A percentile compares a stretch with the other conserved stretches of the same genome.
phyloP scores from a whole-genome alignment of 2,329 filamentous ascomycete genomes.

The Magnaporthiopsis poae region DNA sequence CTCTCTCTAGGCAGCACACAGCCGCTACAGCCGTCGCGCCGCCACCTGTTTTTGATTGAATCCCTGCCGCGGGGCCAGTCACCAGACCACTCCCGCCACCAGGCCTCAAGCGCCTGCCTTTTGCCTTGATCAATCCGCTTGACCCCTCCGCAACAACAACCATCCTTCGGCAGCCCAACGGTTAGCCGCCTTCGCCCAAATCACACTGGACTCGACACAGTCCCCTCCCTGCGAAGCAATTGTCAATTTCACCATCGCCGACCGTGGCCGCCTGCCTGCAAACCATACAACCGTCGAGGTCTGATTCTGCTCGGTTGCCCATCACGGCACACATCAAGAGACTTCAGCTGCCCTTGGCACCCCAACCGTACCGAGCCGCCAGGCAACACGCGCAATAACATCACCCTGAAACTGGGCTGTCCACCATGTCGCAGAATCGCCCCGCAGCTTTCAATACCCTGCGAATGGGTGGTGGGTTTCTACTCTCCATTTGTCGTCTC shows the following conservation, averaged over 20 bases:
- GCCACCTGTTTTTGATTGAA: not conserved
- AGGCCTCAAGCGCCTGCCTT: not conserved
- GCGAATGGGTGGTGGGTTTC: constrained; percentile 88
- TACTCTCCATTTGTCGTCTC: constrained; percentile 4
- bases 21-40: not conserved
- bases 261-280: not conserved
- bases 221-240: not conserved
- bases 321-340: constrained; percentile 6
- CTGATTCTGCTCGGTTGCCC: constrained; percentile 4
- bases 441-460: constrained; percentile 77
- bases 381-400: not conserved
- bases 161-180: too few relatives aligned
- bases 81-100: not conserved
- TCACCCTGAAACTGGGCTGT: not conserved
- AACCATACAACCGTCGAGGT: not conserved
- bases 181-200: not conserved
- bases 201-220: not conserved
- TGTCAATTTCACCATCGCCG: not conserved
- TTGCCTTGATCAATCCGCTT: not conserved
- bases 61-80: not conserved
- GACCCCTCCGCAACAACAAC: not conserved
- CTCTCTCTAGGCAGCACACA: not conserved
- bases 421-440: constrained; percentile 75
- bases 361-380: not conserved
- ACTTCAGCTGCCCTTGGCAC: not conserved